Evolutionary conservation across 805 yeast genomes (phyloP).

Genomic region (Grigorovia jiainica): DNA sequence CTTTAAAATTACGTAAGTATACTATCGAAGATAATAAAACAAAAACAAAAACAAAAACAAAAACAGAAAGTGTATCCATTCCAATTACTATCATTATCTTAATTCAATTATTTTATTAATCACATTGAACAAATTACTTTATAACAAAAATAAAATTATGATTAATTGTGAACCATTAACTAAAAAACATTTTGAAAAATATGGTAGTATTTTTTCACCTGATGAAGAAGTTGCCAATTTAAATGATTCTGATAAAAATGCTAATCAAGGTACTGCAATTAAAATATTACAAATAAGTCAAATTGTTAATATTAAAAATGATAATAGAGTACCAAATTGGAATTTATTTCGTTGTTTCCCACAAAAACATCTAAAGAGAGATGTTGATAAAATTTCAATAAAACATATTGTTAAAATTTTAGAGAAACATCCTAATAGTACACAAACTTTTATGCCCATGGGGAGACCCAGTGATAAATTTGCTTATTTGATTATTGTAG

Average conservation of each 20-base stretch:
- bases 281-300: slow-evolving; percentile 70
- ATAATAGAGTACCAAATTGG: slow-evolving; percentile 49
- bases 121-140: too few relatives aligned
- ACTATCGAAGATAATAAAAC: too few relatives aligned
- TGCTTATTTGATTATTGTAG: slow-evolving; percentile 77
- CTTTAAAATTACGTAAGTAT: too few relatives aligned
- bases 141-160: too few relatives aligned
- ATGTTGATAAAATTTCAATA: slow-evolving; percentile 1
- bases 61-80: not conserved
- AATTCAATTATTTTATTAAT: too few relatives aligned
- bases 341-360: slow-evolving; percentile 77
- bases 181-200: slow-evolving; percentile 54
- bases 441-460: slow-evolving; percentile 90
- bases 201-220: slow-evolving; percentile 73
- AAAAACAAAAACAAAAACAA: too few relatives aligned
- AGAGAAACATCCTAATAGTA: slow-evolving; percentile 82
- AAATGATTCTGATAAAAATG: slow-evolving; percentile 35
- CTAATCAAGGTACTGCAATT: slow-evolving; percentile 91
- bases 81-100: not conserved
- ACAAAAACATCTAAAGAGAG: slow-evolving; percentile 48
- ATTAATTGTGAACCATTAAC: slow-evolving; percentile 38
- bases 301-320: slow-evolving; percentile 39
- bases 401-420: slow-evolving; percentile 54
- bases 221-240: slow-evolving; percentile 47
- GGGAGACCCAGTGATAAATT: slow-evolving; percentile 47